These are phyloP conservation scores for Pisolithus albus DNA, from an alignment of 768 basidiomycete genomes.

Conservation along the genomic window DNA sequence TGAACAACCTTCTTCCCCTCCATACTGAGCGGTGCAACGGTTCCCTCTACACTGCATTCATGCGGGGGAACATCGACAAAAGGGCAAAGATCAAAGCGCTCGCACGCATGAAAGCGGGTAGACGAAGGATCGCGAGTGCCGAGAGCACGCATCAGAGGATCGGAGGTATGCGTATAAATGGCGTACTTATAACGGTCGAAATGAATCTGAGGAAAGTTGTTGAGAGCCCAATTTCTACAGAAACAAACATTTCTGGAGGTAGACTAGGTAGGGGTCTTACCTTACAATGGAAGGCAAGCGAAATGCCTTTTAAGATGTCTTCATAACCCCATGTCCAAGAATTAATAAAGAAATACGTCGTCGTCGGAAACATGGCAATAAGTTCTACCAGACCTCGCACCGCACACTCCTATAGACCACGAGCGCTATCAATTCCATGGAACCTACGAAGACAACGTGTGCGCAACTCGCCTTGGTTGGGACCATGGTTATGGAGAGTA, in stretches of 20 bases:
- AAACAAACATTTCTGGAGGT: not conserved
- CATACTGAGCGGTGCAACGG: conserved; percentile 28
- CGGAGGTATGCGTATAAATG: conserved; percentile 52
- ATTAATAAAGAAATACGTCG: conserved; percentile 82
- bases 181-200: conserved; percentile 82
- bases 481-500: conserved; percentile 44
- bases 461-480: conserved; percentile 50
- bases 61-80: conserved; percentile 42
- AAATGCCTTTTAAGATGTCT: conserved; percentile 74
- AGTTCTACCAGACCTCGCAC: conserved; percentile 60
- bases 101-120: conserved; percentile 92
- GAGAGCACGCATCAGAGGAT: conserved; percentile 55
- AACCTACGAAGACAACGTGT: conserved; percentile 9
- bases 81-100: conserved; percentile 69
- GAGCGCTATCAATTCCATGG: not conserved
- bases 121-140: conserved; percentile 51
- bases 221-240: not conserved
- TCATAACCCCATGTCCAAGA: conserved; percentile 98
- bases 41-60: conserved; percentile 7
- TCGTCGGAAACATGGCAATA: conserved; percentile 57
- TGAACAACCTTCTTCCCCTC: conserved; percentile 63
- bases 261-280: conserved; percentile 27
- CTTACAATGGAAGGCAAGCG: conserved; percentile 55
- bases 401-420: conserved; percentile 48
- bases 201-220: conserved; percentile 54